phyloP scores from a whole-genome alignment of 306 rosid species.

The Quercus rubra region DNA sequence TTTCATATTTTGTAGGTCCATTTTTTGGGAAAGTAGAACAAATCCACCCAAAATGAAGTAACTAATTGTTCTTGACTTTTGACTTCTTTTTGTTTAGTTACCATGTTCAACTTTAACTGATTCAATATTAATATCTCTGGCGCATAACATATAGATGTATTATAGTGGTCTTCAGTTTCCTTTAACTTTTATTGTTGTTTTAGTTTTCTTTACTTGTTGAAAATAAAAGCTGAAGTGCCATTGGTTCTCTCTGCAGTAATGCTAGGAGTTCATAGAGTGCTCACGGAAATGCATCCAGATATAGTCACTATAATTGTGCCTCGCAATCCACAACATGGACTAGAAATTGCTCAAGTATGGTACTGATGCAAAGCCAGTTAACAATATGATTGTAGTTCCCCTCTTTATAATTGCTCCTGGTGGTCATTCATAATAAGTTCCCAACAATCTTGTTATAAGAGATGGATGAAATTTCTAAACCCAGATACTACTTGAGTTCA shows the following conservation, averaged over 20 bases:
- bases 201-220: not conserved
- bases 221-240: constrained; percentile 8
- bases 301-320: constrained; percentile 76
- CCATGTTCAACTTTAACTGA: not conserved
- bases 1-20: not conserved
- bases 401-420: not conserved
- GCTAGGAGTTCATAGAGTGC: constrained; percentile 60
- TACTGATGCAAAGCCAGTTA: not conserved
- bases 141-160: not conserved
- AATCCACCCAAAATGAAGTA: not conserved
- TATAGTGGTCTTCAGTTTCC: not conserved
- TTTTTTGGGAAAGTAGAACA: not conserved
- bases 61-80: not conserved
- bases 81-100: not conserved
- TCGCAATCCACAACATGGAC: constrained; percentile 74
- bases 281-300: constrained; percentile 53
- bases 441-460: not conserved
- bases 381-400: not conserved
- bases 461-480: not conserved
- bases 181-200: constrained; percentile 3
- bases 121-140: not conserved
- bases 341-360: constrained; percentile 71
- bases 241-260: constrained; percentile 56
- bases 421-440: not conserved
- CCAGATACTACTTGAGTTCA: not conserved